These are phyloP conservation scores for Chlorella sp. DNA, from an alignment of 139 green algal genomes.

Conservation along the genomic window DNA sequence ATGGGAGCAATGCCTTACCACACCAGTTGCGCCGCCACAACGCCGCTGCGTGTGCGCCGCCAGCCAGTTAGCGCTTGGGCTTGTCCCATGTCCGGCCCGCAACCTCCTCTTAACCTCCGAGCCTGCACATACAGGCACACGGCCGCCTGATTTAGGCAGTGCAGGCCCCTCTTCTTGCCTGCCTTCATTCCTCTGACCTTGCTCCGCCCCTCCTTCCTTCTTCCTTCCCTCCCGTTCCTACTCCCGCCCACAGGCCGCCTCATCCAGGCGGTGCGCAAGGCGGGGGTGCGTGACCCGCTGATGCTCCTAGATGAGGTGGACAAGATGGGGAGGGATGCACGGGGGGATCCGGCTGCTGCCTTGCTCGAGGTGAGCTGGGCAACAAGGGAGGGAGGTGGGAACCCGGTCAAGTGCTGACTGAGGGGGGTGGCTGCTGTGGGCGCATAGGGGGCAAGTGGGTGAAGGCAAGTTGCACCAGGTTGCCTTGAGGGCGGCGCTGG, in stretches of 20 bases:
- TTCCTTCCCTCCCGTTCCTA: background rate
- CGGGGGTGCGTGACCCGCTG: conserved; percentile 85
- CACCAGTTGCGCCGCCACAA: too few species aligned
- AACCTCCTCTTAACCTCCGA: too few species aligned
- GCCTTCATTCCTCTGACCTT: too few species aligned
- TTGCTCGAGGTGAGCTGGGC: conserved; percentile 82
- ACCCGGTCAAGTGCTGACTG: background rate
- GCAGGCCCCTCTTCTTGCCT: background rate
- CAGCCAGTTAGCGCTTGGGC: background rate
- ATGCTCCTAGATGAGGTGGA: conserved; percentile 98
- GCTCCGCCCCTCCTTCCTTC: background rate
- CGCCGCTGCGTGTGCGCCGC: background rate
- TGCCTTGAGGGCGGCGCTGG: too few species aligned
- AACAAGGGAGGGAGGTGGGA: background rate
- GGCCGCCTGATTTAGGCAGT: background rate
- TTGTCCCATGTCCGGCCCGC: background rate
- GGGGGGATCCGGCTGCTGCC: conserved; percentile 92
- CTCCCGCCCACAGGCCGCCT: conserved; percentile 49
- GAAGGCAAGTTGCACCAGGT: background rate
- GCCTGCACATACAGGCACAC: too few species aligned
- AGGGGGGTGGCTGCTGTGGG: too few species aligned
- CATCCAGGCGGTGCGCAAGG: conserved; percentile 93
- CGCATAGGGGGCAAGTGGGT: too few species aligned
- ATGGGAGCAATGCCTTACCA: too few species aligned
- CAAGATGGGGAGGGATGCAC: conserved; percentile 80